These are phyloP conservation scores for Xylaria intraflava DNA, from an alignment of 495 filamentous ascomycete species.

Conservation along the genomic window DNA sequence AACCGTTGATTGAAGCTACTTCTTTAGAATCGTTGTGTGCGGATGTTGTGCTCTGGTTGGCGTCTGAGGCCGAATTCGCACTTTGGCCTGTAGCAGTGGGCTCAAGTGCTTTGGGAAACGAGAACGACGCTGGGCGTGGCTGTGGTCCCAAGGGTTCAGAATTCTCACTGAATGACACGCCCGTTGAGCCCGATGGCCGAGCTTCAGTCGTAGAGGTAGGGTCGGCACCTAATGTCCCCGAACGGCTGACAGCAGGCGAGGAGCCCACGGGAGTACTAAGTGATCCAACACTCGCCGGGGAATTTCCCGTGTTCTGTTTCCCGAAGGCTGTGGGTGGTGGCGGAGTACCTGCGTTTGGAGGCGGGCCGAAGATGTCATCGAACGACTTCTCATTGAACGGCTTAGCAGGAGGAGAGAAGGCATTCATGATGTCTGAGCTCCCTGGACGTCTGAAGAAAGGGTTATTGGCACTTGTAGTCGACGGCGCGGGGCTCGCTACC, in stretches of 20 bases:
- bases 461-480: conserved; percentile 73
- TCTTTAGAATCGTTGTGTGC: conserved; percentile 20
- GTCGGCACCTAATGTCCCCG: conserved; percentile 40
- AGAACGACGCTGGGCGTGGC: conserved; percentile 75
- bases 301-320: conserved; percentile 50
- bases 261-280: conserved; percentile 49
- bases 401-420: conserved; percentile 41
- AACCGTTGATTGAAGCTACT: conserved; percentile 18
- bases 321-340: conserved; percentile 59
- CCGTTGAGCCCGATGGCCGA: conserved; percentile 64
- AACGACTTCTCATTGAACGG: conserved; percentile 59
- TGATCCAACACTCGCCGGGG: conserved; percentile 44
- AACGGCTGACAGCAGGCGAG: conserved; percentile 49
- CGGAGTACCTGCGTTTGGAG: conserved; percentile 42
- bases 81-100: conserved; percentile 16
- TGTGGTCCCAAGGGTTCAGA: conserved; percentile 65
- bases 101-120: conserved; percentile 56
- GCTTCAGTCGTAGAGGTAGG: conserved; percentile 59
- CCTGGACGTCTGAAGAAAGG: conserved; percentile 81
- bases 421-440: conserved; percentile 57
- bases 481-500: conserved; percentile 60
- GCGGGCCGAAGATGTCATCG: conserved; percentile 77
- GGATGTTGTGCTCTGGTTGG: conserved; percentile 30
- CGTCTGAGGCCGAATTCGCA: conserved; percentile 23
- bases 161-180: conserved; percentile 58